A percentile compares a stretch with the other conserved stretches of the same genome.
Evolutionary conservation across 441 rosid species (phyloP).

Genomic region (Pelargonium myrrhifolium): DNA sequence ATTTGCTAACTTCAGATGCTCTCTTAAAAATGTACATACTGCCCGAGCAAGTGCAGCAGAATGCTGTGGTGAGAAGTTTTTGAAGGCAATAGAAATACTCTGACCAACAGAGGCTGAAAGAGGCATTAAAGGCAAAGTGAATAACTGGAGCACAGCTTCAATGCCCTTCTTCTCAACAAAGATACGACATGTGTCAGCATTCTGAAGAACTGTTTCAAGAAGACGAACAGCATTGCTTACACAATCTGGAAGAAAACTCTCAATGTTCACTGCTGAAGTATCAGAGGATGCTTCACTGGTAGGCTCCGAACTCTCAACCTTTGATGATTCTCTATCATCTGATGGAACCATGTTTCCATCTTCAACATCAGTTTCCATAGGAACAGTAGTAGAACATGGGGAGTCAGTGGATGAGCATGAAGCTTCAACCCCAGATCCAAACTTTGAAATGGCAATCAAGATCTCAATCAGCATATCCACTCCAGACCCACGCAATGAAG

Average conservation of each 20-base stretch:
- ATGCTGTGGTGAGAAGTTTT: constrained; percentile 88
- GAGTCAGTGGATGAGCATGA: constrained; percentile 40
- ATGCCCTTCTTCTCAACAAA: constrained; percentile 94
- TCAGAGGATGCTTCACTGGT: constrained; percentile 47
- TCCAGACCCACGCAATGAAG: constrained; percentile 76
- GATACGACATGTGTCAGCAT: constrained; percentile 84
- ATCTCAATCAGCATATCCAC: constrained; percentile 92
- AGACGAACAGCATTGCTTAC: constrained; percentile 77
- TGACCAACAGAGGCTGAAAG: constrained; percentile 73
- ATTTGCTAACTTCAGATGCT: constrained; percentile 58
- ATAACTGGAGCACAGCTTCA: constrained; percentile 70
- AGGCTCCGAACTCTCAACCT: constrained; percentile 47
- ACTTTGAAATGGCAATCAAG: constrained; percentile 45
- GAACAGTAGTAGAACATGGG: constrained; percentile 44
- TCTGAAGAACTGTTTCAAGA: constrained; percentile 93
- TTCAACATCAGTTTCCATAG: constrained; percentile 88
- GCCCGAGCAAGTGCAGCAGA: constrained; percentile 73
- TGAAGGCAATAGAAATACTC: constrained; percentile 74
- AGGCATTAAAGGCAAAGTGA: constrained; percentile 78
- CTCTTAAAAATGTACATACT: constrained; percentile 69
- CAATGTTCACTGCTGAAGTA: constrained; percentile 43
- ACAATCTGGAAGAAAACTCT: constrained; percentile 79
- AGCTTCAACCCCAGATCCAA: constrained; percentile 68
- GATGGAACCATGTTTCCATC: constrained; percentile 35
- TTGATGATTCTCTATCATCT: constrained; percentile 39